Evolutionary conservation across 257 asterid genomes (phyloP), one percentile per base, ranked within the genome.

Genomic region (Osmanthus fragrans): DNA sequence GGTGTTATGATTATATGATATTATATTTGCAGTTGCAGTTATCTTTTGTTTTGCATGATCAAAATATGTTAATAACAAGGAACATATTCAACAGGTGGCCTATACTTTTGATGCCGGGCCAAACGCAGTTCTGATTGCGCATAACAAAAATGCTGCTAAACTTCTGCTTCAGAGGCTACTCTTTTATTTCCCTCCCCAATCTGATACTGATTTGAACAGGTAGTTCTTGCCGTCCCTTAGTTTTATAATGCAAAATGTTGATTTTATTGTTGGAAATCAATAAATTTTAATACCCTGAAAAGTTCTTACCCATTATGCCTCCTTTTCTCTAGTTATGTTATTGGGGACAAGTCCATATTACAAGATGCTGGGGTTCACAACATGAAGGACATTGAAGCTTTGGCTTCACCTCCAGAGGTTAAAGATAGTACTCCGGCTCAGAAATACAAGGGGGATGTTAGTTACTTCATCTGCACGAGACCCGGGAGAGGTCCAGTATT

Each of bases 101-200:
- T 93, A 95, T 78, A 95, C 99, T 76, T 95, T 91, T 60, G 99
- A 95, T 79, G 98, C 99, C 10, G 99, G 99, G 74, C 99, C 99
- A 67, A 93, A 96, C 76, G 97, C 97, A 64, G 98, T 93, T 39
- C 66, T 96, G 68, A 93, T 96, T 82, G 88, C 99, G 51, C 93
- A 85, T n/a, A 85, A 96, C 83, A 86, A 97, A 86, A 89, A 88
- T 79, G 78, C 86, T 74, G 96, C 96, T 18, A 82, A 93, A 42
- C 88, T 73, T 18, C 86, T 90, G 81, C 93, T 90, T 65, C 93
- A 91, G 81, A 90, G 95, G 75, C 90, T 91, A 82, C 93, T 91
- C 80, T 89, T 85, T 82, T 80, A 82, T 89, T 95, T 89, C 90
- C 98, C 98, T 69, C 98, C 98, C 65, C 85, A 85, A 5, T 72